These are phyloP conservation scores for Puccinia triticina DNA, from an alignment of 1,284 basidiomycete species.

Conservation along the genomic window DNA sequence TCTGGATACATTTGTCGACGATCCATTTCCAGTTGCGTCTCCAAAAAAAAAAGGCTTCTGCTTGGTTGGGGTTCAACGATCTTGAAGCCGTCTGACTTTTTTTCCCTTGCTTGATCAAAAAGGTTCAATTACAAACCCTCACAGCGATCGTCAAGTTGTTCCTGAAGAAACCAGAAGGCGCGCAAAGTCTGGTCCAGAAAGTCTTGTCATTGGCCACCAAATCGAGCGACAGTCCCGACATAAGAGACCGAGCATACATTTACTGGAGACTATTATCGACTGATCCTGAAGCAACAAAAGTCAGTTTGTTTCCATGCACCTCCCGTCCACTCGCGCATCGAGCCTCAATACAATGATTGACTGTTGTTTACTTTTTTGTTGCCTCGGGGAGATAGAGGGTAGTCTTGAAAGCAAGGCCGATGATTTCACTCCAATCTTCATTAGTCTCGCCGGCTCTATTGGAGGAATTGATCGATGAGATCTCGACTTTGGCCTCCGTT, in stretches of 20 bases:
- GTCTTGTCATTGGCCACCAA: constrained; percentile 97
- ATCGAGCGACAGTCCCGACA: constrained; percentile 93
- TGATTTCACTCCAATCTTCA: constrained; percentile 87
- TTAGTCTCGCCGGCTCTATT: constrained; percentile 86
- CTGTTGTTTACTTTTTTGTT: not conserved
- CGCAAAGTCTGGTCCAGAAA: constrained; percentile 88
- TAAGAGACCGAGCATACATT: constrained; percentile 97
- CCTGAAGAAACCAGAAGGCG: constrained; percentile 86
- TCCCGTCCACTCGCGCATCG: not conserved
- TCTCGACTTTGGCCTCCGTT: constrained; percentile 59
- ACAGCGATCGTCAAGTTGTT: constrained; percentile 97
- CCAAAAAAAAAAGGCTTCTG: not conserved
- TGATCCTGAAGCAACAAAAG: constrained; percentile 83
- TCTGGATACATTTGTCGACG: constrained; percentile 86
- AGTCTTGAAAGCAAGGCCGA: constrained; percentile 85
- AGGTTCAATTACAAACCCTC: constrained; percentile 93
- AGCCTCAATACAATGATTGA: not conserved
- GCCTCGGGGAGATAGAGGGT: constrained; percentile 68
- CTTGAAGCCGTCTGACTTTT: not conserved
- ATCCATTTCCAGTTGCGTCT: constrained; percentile 74
- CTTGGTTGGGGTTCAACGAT: constrained; percentile 1
- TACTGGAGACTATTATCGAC: constrained; percentile 97
- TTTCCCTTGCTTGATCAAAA: not conserved
- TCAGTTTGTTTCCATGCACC: not conserved
- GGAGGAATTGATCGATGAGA: constrained; percentile 86